These are phyloP conservation scores for Xylaria flabelliformis DNA, from an alignment of 495 filamentous ascomycete genomes.

Conservation along the genomic window DNA sequence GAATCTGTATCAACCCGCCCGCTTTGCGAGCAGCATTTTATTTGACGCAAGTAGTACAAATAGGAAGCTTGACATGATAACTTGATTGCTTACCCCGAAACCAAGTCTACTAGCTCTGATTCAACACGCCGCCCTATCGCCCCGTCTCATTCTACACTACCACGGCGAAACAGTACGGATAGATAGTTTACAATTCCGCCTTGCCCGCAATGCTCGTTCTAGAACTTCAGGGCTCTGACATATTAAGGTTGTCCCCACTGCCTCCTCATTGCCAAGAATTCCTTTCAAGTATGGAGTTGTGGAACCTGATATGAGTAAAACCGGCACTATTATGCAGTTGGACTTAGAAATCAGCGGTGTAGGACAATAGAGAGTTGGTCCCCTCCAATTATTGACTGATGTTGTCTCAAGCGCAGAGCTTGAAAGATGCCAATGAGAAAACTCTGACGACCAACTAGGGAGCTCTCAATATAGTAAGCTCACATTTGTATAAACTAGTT, in stretches of 20 bases:
- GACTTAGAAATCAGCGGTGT: background rate
- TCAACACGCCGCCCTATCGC: background rate
- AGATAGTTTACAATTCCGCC: background rate
- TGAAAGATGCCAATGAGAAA: background rate
- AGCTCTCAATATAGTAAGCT: too few species aligned
- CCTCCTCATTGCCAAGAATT: too few species aligned
- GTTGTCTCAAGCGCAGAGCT: background rate
- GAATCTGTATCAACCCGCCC: too few species aligned
- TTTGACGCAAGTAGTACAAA: too few species aligned
- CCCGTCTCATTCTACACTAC: background rate
- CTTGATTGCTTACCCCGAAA: too few species aligned
- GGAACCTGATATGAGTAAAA: background rate
- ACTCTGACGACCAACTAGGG: too few species aligned
- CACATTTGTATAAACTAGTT: too few species aligned
- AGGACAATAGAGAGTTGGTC: background rate
- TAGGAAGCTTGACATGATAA: too few species aligned
- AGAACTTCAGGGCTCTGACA: background rate
- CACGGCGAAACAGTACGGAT: too few species aligned
- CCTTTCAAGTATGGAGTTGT: background rate
- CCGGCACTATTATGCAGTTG: background rate
- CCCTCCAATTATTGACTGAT: background rate
- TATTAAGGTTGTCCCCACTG: background rate
- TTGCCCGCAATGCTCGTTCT: background rate
- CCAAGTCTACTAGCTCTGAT: background rate
- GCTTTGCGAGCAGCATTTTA: background rate